Base-by-base conservation (phyloP, 805 yeast genomes). In the Pichia manshurica region DNA sequence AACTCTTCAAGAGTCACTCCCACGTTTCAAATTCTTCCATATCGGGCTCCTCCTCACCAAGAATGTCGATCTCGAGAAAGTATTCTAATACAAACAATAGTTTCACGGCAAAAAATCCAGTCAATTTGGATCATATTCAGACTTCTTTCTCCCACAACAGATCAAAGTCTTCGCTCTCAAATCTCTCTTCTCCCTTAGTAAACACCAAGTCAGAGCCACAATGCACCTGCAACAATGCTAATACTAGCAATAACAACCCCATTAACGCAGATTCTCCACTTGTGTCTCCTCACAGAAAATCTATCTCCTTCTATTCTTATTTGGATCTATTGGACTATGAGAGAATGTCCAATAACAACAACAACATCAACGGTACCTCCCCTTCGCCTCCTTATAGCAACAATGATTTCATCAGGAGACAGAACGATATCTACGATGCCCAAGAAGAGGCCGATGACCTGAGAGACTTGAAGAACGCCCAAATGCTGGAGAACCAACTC, bases 271-370 rank as follows among this genome's bases (percentile, higher is more conserved):
- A 33, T 31, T 35, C 40, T 20, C 39, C 34, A 20, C 20, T 35
- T 20, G 15, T 23, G 31, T 41, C 17, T 16, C 50, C 5, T 35
- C 46, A 16, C 4, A 53, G 65, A n/a, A 59, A 59, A 40, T 56
- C 64, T 4, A 56, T 66, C 28, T 56, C 63, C 17, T 66, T 64
- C 50, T 64, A 60, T 51, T 63, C 70, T 2, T 66, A 56, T 37
- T 57, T 63, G 3, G 69, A 65, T 38, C 47, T 64, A 23, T 56
- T 64, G 28, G 59, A 58, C 42, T 60, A 51, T 43, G 68, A 64
- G 43, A 45, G 60, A 36, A 23, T 45, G 39, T 40, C 53, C 7
- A 37, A 37, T n/a, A 28, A 21, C 15, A 33, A 39, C n/a, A 28
- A 15, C 25, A 23, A 32, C 20, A 12, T 19, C 4, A 25, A 10